Percentiles rank a stretch among this genome's conserved stretches.
Conservation (phyloP, 2,329 filamentous ascomycete genomes). For the Trichoderma sp. region DNA sequence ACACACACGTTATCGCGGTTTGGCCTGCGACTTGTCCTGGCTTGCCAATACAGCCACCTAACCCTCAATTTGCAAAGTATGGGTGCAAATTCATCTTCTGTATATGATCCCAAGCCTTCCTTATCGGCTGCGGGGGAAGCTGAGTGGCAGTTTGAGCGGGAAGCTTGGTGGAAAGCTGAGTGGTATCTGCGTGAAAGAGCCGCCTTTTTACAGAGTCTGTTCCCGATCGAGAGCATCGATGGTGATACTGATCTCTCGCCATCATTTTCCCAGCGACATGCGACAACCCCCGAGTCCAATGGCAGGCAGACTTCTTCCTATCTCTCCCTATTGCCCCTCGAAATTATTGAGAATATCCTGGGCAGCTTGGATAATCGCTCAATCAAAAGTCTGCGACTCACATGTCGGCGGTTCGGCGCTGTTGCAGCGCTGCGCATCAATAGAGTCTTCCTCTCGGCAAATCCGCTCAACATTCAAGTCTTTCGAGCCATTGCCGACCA, state of each 20-base stretch:
- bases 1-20: neutral
- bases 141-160: too few relatives aligned
- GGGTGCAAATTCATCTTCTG: neutral
- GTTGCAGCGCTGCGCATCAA: neutral
- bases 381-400: neutral
- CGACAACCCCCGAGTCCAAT: neutral
- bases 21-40: neutral
- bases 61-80: neutral
- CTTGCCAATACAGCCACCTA: neutral
- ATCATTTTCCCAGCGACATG: neutral
- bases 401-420: neutral
- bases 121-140: neutral
- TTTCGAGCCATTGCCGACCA: slow-evolving; percentile 31
- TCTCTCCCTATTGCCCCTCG: neutral
- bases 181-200: too few relatives aligned
- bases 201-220: neutral
- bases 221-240: neutral
- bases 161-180: neutral
- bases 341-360: neutral
- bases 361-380: neutral
- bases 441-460: neutral
- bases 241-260: neutral
- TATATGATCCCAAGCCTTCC: neutral
- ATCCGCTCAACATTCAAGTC: slow-evolving; percentile 16
- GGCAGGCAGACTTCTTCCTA: neutral